Evolutionary conservation across 768 basidiomycete genomes (phyloP).

Genomic region (Trametes gibbosa): DNA sequence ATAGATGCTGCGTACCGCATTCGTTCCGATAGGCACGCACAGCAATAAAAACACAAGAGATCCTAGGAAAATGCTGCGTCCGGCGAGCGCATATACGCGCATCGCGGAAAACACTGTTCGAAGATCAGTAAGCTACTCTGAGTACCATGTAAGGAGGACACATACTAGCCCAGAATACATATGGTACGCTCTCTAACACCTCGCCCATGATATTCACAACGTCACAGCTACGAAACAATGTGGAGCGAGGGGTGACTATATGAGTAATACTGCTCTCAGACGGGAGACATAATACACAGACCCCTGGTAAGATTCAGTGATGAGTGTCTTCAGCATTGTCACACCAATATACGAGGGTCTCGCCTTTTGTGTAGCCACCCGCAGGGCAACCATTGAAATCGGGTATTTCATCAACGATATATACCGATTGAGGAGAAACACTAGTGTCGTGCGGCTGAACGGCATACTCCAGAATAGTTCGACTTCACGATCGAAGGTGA

Average conservation of each 20-base stretch:
- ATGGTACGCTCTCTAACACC: not conserved
- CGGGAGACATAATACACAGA: too few species aligned
- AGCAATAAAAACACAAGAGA: not conserved
- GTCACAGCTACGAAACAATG: too few species aligned
- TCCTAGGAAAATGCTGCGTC: not conserved
- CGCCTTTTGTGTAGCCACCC: not conserved
- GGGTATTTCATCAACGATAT: not conserved
- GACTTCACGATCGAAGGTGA: not conserved
- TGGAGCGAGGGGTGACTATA: too few species aligned
- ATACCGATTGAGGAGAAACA: conserved; percentile 15
- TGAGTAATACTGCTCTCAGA: too few species aligned
- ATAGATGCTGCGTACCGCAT: not conserved
- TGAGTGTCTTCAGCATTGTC: too few species aligned
- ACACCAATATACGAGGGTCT: not conserved
- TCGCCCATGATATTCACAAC: too few species aligned
- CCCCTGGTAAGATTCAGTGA: too few species aligned
- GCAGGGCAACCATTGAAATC: not conserved
- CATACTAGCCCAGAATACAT: not conserved
- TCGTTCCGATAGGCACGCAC: not conserved
- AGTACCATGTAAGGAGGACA: not conserved
- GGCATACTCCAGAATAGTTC: not conserved
- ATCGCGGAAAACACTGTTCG: not conserved
- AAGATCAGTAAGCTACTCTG: not conserved
- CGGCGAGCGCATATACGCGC: not conserved
- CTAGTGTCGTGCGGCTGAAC: not conserved